Conservation (phyloP, 495 filamentous ascomycete genomes). For the Daldinia childiae region DNA sequence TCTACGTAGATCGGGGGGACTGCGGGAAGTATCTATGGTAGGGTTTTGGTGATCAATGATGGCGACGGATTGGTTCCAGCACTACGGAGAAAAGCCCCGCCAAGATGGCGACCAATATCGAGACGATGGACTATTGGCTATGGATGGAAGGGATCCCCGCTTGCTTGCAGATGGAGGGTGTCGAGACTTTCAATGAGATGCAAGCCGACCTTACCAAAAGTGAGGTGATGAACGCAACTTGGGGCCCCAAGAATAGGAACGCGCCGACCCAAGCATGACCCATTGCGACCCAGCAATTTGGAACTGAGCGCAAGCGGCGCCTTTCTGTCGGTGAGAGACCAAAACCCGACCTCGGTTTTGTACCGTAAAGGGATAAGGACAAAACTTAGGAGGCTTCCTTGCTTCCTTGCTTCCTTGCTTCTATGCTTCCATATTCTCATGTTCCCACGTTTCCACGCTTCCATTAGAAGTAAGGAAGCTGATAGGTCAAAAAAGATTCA, state of each 20-base stretch:
- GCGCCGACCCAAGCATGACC: slow-evolving; percentile 27
- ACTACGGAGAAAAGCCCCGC: slow-evolving; percentile 42
- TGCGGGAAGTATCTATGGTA: slow-evolving; percentile 24
- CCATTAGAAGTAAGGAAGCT: background rate
- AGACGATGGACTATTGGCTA: slow-evolving; percentile 31
- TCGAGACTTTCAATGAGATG: slow-evolving; percentile 40
- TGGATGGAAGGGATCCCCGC: slow-evolving; percentile 28
- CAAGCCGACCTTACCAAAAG: slow-evolving; percentile 38
- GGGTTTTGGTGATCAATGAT: slow-evolving; percentile 30
- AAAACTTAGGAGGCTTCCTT: background rate
- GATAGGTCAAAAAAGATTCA: slow-evolving; percentile 1
- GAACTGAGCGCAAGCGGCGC: slow-evolving; percentile 38
- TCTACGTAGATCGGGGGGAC: slow-evolving; percentile 18
- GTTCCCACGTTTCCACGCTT: background rate
- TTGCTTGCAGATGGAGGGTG: slow-evolving; percentile 39
- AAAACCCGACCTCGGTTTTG: slow-evolving; percentile 23
- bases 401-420: background rate
- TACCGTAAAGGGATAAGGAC: slow-evolving; percentile 13
- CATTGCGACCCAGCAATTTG: slow-evolving; percentile 38
- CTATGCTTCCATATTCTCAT: background rate
- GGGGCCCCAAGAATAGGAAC: slow-evolving; percentile 40
- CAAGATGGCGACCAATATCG: slow-evolving; percentile 36
- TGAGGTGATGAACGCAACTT: slow-evolving; percentile 19
- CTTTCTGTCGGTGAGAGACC: slow-evolving; percentile 33
- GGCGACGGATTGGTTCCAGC: slow-evolving; percentile 44